phyloP scores from a whole-genome alignment of 129 eudicot species.

The Tagetes erecta region DNA sequence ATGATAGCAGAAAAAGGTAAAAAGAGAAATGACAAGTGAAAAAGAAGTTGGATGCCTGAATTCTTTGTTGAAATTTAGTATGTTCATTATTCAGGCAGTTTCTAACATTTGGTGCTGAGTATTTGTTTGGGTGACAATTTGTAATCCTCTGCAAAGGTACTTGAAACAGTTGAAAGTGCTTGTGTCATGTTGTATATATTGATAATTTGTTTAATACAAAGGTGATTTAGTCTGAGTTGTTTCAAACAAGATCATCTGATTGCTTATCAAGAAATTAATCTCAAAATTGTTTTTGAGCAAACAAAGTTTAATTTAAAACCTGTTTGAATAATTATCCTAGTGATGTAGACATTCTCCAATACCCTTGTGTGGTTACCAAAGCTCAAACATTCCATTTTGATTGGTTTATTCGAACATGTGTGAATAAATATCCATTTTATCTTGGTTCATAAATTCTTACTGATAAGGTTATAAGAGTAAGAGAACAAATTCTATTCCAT shows the following conservation, averaged over 20 bases:
- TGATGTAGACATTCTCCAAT: too few species aligned
- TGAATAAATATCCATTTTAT: too few species aligned
- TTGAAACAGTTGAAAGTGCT: background rate
- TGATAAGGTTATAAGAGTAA: too few species aligned
- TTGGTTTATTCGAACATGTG: too few species aligned
- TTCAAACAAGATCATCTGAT: background rate
- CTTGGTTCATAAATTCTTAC: too few species aligned
- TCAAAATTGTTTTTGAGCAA: background rate
- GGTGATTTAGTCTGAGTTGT: background rate
- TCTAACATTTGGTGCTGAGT: background rate
- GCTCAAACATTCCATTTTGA: too few species aligned
- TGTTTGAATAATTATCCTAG: too few species aligned
- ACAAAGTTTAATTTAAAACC: background rate
- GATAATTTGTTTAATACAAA: background rate
- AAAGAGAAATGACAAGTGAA: background rate
- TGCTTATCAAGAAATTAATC: background rate
- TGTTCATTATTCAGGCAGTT: slow-evolving; percentile 3
- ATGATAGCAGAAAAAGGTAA: background rate
- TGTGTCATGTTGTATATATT: background rate
- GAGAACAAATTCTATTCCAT: too few species aligned
- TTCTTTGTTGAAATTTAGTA: background rate
- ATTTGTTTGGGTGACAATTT: background rate
- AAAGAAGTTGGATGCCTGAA: background rate
- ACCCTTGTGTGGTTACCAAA: too few species aligned
- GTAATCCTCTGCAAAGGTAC: background rate